Conservation (phyloP, 1,284 basidiomycete genomes). For the Mycocalia duriaeana region DNA sequence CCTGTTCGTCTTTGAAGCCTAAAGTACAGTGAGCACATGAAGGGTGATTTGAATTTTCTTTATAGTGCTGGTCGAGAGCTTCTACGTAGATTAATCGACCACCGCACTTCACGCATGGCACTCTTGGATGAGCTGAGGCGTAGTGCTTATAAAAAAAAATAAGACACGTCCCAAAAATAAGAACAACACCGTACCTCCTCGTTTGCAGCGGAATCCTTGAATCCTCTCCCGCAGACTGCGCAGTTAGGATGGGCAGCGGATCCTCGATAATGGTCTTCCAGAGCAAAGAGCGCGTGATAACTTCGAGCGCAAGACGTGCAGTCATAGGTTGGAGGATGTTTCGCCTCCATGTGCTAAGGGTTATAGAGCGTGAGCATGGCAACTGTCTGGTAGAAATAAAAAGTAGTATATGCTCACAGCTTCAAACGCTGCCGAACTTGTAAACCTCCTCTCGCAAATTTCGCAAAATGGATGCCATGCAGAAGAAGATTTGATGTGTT, state of each 20-base stretch:
- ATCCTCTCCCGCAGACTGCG: constrained; percentile 31
- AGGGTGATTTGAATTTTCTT: constrained; percentile 22
- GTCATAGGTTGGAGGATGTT: constrained; percentile 30
- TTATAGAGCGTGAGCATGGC: background rate
- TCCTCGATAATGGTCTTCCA: constrained; percentile 40
- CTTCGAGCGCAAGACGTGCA: constrained; percentile 27
- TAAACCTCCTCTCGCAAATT: constrained; percentile 28
- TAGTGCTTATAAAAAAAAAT: constrained; percentile 28
- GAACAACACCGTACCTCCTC: constrained; percentile 22
- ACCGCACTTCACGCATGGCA: constrained; percentile 20
- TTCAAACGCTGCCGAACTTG: constrained; percentile 25
- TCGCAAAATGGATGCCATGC: constrained; percentile 28
- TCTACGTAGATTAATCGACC: constrained; percentile 24
- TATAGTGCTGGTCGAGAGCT: constrained; percentile 20
- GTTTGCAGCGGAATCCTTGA: constrained; percentile 23
- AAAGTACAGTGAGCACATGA: constrained; percentile 18
- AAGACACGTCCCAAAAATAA: constrained; percentile 1
- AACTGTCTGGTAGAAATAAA: background rate
- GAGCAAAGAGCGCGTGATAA: constrained; percentile 28
- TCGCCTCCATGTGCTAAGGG: constrained; percentile 28
- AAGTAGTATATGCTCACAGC: constrained; percentile 22
- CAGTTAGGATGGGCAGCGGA: constrained; percentile 38
- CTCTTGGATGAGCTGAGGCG: constrained; percentile 17
- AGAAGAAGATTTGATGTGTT: constrained; percentile 29
- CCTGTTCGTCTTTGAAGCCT: constrained; percentile 21